Evolutionary conservation across 805 yeast genomes (phyloP).

Genomic region (Maudiozyma serrabonitensis): DNA sequence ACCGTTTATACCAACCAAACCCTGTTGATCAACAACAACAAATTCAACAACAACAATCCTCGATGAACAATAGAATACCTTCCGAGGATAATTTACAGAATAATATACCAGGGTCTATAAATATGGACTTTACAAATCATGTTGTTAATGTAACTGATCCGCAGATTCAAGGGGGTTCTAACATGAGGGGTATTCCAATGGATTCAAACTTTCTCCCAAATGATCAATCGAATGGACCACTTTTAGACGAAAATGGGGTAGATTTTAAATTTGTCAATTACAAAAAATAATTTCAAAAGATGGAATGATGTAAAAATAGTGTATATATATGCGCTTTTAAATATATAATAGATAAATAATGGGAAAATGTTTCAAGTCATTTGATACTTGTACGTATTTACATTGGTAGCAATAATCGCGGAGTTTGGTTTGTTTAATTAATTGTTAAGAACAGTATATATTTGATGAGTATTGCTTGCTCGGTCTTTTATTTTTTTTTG

Average conservation of each 20-base stretch:
- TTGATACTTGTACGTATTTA: too few species aligned
- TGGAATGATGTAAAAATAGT: neutral
- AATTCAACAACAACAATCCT: neutral
- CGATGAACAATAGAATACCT: neutral
- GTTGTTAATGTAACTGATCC: neutral
- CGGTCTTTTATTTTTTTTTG: too few species aligned
- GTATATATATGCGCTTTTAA: neutral
- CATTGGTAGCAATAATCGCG: too few species aligned
- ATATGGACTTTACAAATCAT: neutral
- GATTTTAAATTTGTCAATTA: conserved; percentile 1
- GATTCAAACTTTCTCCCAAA: neutral
- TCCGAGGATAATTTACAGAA: neutral
- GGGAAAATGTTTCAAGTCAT: too few species aligned
- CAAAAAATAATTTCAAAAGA: neutral
- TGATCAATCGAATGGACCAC: neutral
- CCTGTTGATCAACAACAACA: neutral
- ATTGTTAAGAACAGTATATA: too few species aligned
- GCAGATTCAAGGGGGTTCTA: neutral
- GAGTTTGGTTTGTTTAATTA: too few species aligned
- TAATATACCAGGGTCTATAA: neutral
- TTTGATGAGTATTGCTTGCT: too few species aligned
- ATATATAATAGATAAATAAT: too few species aligned
- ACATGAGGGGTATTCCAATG: neutral
- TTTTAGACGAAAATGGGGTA: neutral
- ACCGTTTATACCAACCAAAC: neutral